These are phyloP conservation scores for Leccinum sublutescens DNA, from an alignment of 768 basidiomycete species.

Conservation along the genomic window DNA sequence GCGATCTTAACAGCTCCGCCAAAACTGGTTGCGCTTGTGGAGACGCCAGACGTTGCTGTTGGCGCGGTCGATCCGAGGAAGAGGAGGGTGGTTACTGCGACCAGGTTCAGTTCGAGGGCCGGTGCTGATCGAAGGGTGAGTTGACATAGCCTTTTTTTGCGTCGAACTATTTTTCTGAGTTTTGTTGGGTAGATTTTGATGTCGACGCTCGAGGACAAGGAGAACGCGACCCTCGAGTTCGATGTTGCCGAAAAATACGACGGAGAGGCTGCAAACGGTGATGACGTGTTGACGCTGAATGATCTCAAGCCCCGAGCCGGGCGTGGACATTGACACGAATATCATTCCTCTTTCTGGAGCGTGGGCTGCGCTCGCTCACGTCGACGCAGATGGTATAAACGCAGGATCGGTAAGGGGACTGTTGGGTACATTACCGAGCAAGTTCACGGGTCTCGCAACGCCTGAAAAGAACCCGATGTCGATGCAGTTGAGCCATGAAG, in stretches of 20 bases:
- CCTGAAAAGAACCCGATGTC: constrained; percentile 96
- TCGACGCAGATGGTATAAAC: constrained; percentile 32
- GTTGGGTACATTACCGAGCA: constrained; percentile 57
- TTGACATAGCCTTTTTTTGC: constrained; percentile 7
- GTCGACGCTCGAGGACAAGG: constrained; percentile 74
- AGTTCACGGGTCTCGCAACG: constrained; percentile 76
- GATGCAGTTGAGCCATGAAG: constrained; percentile 88
- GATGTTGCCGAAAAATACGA: constrained; percentile 26
- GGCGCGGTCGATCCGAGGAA: constrained; percentile 86
- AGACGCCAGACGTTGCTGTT: constrained; percentile 86
- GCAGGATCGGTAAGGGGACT: constrained; percentile 50
- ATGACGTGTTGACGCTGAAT: constrained; percentile 9
- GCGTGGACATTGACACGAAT: constrained; percentile 62
- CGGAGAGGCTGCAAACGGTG: neutral
- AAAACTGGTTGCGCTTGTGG: constrained; percentile 75
- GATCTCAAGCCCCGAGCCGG: constrained; percentile 26
- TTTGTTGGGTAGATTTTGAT: constrained; percentile 61
- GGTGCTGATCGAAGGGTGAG: constrained; percentile 82
- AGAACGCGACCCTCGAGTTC: constrained; percentile 17
- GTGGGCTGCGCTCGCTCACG: constrained; percentile 65
- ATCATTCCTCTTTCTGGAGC: constrained; percentile 70
- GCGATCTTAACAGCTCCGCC: constrained; percentile 83
- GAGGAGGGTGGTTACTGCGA: constrained; percentile 82
- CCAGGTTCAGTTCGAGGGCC: constrained; percentile 77
- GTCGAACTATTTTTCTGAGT: neutral